Percentiles rank a stretch among this genome's conserved stretches.
Conservation (phyloP, 2,329 filamentous ascomycete genomes). For the Rasamsonia emersonii region DNA sequence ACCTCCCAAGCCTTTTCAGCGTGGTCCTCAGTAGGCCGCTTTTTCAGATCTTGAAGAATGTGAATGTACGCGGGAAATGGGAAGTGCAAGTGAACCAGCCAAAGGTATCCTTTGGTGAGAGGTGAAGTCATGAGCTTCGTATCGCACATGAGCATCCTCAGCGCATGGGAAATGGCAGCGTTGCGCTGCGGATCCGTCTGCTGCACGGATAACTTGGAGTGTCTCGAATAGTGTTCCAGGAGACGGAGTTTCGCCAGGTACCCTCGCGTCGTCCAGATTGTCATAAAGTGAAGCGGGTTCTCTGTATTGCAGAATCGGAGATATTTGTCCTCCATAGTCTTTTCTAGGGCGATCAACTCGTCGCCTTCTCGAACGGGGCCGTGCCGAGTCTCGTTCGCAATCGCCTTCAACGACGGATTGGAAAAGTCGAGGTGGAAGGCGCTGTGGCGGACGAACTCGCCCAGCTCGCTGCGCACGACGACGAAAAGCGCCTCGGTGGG, state of each 20-base stretch:
- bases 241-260: conserved; percentile 44
- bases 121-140: conserved; percentile 37
- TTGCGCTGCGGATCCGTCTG: conserved; percentile 24
- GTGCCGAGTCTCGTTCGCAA: conserved; percentile 16
- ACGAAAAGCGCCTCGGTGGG: conserved; percentile 37
- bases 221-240: conserved; percentile 38
- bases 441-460: conserved; percentile 31
- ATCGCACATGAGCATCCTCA: conserved; percentile 39
- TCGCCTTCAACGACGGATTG: conserved; percentile 30
- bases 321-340: conserved; percentile 39
- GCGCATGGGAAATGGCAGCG: conserved; percentile 19
- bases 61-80: conserved; percentile 44
- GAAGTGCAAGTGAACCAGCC: conserved; percentile 38
- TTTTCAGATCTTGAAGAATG: conserved; percentile 34
- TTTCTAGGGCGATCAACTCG: conserved; percentile 30
- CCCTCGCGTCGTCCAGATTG: conserved; percentile 37
- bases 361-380: conserved; percentile 13
- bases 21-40: conserved; percentile 24
- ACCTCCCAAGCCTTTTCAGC: conserved; percentile 34
- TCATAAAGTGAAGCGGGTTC: conserved; percentile 40
- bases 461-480: conserved; percentile 36
- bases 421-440: conserved; percentile 40
- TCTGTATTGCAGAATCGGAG: conserved; percentile 33
- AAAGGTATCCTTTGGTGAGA: conserved; percentile 33
- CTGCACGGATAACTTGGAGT: conserved; percentile 10